These are phyloP conservation scores for Cichorium intybus DNA, from an alignment of 140 eudicot species.

Conservation along the genomic window DNA sequence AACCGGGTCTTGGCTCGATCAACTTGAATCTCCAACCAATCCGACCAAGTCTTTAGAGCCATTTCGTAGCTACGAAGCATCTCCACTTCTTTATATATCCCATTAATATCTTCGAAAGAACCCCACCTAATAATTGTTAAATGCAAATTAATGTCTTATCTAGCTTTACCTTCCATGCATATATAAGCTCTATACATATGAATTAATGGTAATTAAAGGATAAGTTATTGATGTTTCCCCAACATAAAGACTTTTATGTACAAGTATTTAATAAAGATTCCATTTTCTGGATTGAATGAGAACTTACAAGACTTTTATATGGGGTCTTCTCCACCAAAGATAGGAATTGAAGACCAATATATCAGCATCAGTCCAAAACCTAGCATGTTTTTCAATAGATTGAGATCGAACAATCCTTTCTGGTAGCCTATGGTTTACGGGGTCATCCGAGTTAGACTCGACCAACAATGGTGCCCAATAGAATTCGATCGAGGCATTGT, in stretches of 20 bases:
- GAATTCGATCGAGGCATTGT: conserved; percentile 72
- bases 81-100: conserved; percentile 56
- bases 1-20: conserved; percentile 57
- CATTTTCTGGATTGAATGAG: neutral
- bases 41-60: conserved; percentile 76
- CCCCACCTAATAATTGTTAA: conserved; percentile 71
- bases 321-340: conserved; percentile 70
- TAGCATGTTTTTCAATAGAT: conserved; percentile 72
- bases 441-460: conserved; percentile 75
- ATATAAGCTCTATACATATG: neutral
- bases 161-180: neutral
- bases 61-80: conserved; percentile 69
- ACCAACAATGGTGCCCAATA: conserved; percentile 79
- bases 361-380: conserved; percentile 73
- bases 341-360: conserved; percentile 60
- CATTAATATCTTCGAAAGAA: conserved; percentile 50
- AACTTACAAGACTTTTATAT: conserved; percentile 63
- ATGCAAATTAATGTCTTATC: neutral
- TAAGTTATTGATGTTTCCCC: conserved; percentile 14
- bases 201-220: neutral
- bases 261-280: neutral
- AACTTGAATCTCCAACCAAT: conserved; percentile 81
- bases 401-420: conserved; percentile 53
- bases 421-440: conserved; percentile 47
- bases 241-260: conserved; percentile 21